A percentile compares a stretch with the other conserved stretches of the same genome.
Evolutionary conservation across 441 rosid species (phyloP).

Genomic region (Erodium texanum): DNA sequence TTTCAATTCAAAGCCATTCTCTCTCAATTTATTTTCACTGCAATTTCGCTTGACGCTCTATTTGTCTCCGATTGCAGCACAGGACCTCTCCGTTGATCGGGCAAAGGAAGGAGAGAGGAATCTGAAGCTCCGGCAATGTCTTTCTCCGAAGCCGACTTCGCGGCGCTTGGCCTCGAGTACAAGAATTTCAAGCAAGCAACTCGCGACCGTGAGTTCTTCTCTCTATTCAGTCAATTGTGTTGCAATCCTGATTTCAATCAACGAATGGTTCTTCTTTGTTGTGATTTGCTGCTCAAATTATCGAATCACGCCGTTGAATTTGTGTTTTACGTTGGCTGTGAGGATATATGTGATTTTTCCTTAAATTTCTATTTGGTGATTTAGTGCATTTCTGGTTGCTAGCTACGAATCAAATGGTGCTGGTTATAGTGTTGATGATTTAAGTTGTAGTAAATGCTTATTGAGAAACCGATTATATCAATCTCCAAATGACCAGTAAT

Average conservation of each 20-base stretch:
- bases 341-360: not conserved
- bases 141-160: not conserved
- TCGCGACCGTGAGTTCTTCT: not conserved
- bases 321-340: not conserved
- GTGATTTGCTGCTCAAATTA: not conserved
- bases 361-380: not conserved
- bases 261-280: not conserved
- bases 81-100: not conserved
- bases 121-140: not conserved
- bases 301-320: too few relatives aligned
- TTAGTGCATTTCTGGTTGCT: not conserved
- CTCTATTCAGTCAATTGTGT: too few relatives aligned
- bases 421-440: not conserved
- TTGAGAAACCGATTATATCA: too few relatives aligned
- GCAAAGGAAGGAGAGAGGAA: not conserved
- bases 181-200: not conserved
- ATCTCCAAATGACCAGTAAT: not conserved
- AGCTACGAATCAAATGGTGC: not conserved
- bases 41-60: not conserved
- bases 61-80: not conserved
- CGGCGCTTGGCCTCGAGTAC: not conserved
- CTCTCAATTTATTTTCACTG: not conserved
- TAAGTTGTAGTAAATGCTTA: not conserved
- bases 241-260: not conserved
- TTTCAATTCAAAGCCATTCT: not conserved